phyloP scores from a whole-genome alignment of 495 filamentous ascomycete genomes.

The Podospora pseudoanserina region DNA sequence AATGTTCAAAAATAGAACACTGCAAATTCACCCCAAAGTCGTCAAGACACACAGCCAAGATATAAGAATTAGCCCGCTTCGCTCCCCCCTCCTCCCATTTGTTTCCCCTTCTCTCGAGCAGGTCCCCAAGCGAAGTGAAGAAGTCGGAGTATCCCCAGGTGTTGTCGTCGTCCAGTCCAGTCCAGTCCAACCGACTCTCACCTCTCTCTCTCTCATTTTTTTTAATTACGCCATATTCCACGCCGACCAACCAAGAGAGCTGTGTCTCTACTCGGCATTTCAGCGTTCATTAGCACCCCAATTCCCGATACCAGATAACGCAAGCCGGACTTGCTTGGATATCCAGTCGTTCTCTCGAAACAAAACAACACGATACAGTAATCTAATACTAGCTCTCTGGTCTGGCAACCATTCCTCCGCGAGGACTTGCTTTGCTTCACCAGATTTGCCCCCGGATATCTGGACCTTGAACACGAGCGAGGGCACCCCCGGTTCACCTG shows the following conservation, averaged over 20 bases:
- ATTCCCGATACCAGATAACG: constrained; percentile 33
- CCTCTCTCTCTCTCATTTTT: constrained; percentile 34
- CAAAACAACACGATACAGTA: constrained; percentile 30
- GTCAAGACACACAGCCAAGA: constrained; percentile 23
- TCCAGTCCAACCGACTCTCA: constrained; percentile 34
- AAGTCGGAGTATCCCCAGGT: constrained; percentile 43
- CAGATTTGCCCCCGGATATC: constrained; percentile 27
- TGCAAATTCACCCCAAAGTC: constrained; percentile 17
- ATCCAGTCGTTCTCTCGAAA: constrained; percentile 49
- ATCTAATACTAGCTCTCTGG: constrained; percentile 40
- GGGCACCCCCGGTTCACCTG: constrained; percentile 32
- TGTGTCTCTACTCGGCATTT: constrained; percentile 5
- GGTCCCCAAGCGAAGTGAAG: constrained; percentile 26
- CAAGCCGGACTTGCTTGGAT: constrained; percentile 53
- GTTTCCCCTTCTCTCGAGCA: constrained; percentile 34
- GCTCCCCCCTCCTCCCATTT: constrained; percentile 17
- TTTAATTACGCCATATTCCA: constrained; percentile 34
- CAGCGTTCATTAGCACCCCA: constrained; percentile 9
- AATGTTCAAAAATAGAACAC: constrained; percentile 42
- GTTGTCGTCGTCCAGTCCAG: constrained; percentile 39
- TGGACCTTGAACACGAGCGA: constrained; percentile 39
- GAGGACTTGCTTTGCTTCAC: constrained; percentile 12
- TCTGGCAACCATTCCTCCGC: constrained; percentile 30
- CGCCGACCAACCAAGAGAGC: constrained; percentile 37
- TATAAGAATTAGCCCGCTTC: constrained; percentile 52